Evolutionary conservation across 169 alveolate genomes (phyloP), one percentile per base, ranked within the genome.

Genomic region (Toxoplasma gondii): DNA sequence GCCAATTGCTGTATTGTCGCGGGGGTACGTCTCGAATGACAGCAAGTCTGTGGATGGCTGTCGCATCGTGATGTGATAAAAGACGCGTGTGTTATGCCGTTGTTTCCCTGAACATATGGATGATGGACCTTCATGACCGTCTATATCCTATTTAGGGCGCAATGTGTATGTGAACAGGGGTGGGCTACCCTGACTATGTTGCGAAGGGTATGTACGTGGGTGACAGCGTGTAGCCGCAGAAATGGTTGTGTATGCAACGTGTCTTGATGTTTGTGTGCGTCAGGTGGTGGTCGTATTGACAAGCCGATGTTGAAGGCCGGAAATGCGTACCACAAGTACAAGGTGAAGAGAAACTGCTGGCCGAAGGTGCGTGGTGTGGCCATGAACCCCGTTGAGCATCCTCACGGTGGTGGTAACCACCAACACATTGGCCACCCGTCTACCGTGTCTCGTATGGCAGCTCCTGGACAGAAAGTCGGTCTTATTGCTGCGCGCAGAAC

Each of bases 361-460:
- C 99, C 99, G 53, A 98, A 97, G 96, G 99, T 99, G 95, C 98
- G 99, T 96, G 99, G 99, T 98, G 99, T 98, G 49, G 99, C 99
- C 83, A 99, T 99, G 99, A 99, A 99, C 99, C 99, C 99, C 81
- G 99, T 99, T 69, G 99, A 99, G 95, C 99, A 99, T 97, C 99
- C 99, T 39, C 99, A 99, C 97, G 99, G 99, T 95, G 99, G 99
- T 97, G 99, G 99, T 97, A 94, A 94, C 91, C 98, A 97, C 90
- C 99, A 99, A 98, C 99, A 99, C 97, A 98, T 99, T 91, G 99
- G 99, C 94, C 99, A 99, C 94, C 99, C 99, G 88, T 97, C 99
- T 88, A 99, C 99, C 53, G 98, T 99, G 70, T 96, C 99, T 17
- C 98, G 99, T 95, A 97, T 97, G 91, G 99, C 99, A 45, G 99